Evolutionary conservation across 768 basidiomycete genomes (phyloP).

Genomic region (Mycena capillaripes): DNA sequence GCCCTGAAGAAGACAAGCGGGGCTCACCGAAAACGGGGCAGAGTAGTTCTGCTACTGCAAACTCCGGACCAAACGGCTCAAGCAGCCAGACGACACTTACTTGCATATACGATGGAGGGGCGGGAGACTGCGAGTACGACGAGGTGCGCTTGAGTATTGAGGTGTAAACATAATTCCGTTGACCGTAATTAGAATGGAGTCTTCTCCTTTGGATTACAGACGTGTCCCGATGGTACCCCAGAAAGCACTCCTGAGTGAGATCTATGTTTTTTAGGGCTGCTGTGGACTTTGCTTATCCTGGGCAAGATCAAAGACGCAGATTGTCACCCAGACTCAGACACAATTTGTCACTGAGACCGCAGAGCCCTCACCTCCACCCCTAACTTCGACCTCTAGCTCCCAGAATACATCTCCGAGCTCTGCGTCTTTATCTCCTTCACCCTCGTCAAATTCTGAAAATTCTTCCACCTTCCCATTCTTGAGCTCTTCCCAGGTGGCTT

Average conservation of each 20-base stretch:
- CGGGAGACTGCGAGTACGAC: background rate
- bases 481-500: background rate
- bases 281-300: background rate
- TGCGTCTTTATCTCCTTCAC: background rate
- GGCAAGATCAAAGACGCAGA: background rate
- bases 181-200: background rate
- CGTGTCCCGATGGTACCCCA: constrained; percentile 8
- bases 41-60: too few species aligned
- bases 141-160: background rate
- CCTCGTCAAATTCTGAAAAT: background rate
- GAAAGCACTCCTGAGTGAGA: background rate
- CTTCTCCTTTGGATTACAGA: background rate
- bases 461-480: background rate
- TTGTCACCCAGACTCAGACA: background rate
- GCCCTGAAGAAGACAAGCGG: background rate
- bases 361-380: background rate
- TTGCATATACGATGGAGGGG: constrained; percentile 2
- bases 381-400: background rate
- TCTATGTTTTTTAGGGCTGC: background rate
- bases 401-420: too few species aligned
- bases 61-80: too few species aligned
- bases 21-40: too few species aligned
- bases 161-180: too few species aligned
- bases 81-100: background rate
- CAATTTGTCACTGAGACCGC: background rate